phyloP scores from a whole-genome alignment of 306 rosid genomes.

The Vigna reflexopilosa region DNA sequence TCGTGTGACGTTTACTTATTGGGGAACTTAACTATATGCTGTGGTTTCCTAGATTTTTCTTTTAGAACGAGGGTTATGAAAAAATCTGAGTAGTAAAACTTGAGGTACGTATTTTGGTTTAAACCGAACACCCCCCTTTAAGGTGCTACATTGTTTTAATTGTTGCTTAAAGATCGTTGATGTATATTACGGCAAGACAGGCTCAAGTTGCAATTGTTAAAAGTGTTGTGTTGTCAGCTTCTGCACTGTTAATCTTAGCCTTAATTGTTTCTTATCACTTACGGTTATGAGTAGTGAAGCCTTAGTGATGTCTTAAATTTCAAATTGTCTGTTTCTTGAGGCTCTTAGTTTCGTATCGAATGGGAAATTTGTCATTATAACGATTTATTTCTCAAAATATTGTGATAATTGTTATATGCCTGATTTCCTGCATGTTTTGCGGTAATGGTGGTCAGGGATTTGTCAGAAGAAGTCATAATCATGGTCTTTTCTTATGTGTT shows the following conservation, averaged over 20 bases:
- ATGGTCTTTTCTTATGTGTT: conserved; percentile 5
- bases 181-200: conserved; percentile 1
- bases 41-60: conserved; percentile 17
- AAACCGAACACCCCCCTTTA: conserved; percentile 10
- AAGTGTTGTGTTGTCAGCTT: conserved; percentile 24
- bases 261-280: conserved; percentile 17
- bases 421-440: conserved; percentile 29
- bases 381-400: conserved; percentile 19
- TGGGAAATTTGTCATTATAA: conserved; percentile 32
- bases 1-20: conserved; percentile 21
- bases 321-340: conserved; percentile 11
- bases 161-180: conserved; percentile 24
- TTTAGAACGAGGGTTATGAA: conserved; percentile 22
- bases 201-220: conserved; percentile 19
- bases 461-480: conserved; percentile 31
- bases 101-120: conserved; percentile 29
- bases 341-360: conserved; percentile 27
- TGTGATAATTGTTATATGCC: conserved; percentile 25
- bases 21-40: conserved; percentile 12
- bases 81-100: neutral
- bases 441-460: conserved; percentile 31
- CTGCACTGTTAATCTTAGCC: conserved; percentile 18
- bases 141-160: conserved; percentile 12
- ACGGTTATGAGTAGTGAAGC: conserved; percentile 9
- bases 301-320: conserved; percentile 27